Conservation (phyloP, 2,329 filamentous ascomycete species). For the Blastomyces parvus region DNA sequence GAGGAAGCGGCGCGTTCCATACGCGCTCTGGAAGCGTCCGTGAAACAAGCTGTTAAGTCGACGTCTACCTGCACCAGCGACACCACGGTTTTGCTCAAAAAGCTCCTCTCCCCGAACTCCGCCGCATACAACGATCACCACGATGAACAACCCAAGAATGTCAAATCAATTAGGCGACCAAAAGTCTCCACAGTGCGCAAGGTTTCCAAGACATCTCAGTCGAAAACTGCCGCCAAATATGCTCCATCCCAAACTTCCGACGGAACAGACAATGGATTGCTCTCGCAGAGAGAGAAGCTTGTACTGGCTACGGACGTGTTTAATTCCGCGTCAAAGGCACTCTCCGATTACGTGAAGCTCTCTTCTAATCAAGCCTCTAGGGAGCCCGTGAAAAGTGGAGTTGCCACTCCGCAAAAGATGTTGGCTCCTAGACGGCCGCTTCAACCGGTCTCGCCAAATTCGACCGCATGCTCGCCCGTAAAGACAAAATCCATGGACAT, state of each 20-base stretch:
- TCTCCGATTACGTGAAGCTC: conserved; percentile 32
- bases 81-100: conserved; percentile 33
- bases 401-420: conserved; percentile 9
- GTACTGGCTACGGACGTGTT: conserved; percentile 39
- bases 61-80: conserved; percentile 44
- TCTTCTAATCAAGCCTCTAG: conserved; percentile 10
- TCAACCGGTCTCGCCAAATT: conserved; percentile 26
- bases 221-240: conserved; percentile 21
- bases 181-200: conserved; percentile 20
- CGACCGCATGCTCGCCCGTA: conserved; percentile 18
- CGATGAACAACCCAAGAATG: conserved; percentile 17
- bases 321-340: conserved; percentile 35
- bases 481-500: conserved; percentile 18
- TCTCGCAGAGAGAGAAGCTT: conserved; percentile 32
- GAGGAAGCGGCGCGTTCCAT: conserved; percentile 7
- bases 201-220: conserved; percentile 20
- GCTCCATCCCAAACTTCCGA: conserved; percentile 19
- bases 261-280: conserved; percentile 21
- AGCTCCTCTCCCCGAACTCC: conserved; percentile 25
- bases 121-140: conserved; percentile 16
- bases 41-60: conserved; percentile 47
- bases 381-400: not conserved
- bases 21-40: conserved; percentile 32
- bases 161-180: conserved; percentile 20
- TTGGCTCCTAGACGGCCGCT: conserved; percentile 17